These are phyloP conservation scores for Trametes versicolor DNA, from an alignment of 1,284 basidiomycete species.

Conservation along the genomic window DNA sequence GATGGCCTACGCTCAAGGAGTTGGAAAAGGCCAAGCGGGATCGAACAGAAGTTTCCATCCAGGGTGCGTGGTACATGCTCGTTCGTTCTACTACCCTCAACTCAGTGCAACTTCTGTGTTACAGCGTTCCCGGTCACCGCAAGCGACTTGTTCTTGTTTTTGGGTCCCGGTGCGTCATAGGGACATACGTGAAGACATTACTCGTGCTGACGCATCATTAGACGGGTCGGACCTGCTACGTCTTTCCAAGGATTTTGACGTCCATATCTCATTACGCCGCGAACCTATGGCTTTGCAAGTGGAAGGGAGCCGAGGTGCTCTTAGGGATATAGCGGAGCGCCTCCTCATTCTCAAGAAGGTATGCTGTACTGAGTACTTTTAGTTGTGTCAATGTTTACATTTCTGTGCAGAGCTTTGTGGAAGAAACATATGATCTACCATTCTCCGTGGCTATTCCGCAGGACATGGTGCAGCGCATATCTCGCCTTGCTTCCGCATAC, in stretches of 20 bases:
- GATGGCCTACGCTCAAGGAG: conserved; percentile 68
- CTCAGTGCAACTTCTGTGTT: not conserved
- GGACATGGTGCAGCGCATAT: conserved; percentile 67
- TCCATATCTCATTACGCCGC: conserved; percentile 66
- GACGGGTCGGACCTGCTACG: conserved; percentile 72
- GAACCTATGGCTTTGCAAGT: conserved; percentile 66
- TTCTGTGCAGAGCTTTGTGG: conserved; percentile 57
- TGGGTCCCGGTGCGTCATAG: conserved; percentile 68
- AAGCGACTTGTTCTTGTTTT: conserved; percentile 71
- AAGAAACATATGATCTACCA: conserved; percentile 61
- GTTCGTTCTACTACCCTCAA: not conserved
- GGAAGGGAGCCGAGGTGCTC: conserved; percentile 61
- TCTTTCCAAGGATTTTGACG: conserved; percentile 65
- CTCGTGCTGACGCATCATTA: conserved; percentile 39
- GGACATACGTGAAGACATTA: conserved; percentile 13
- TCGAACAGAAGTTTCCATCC: conserved; percentile 57
- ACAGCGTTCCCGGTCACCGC: conserved; percentile 66
- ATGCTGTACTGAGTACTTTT: conserved; percentile 4
- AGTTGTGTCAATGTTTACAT: not conserved
- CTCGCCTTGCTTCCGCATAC: conserved; percentile 71
- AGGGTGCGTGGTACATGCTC: conserved; percentile 51
- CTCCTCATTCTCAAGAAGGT: conserved; percentile 63
- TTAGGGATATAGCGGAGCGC: conserved; percentile 55
- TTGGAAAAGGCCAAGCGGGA: conserved; percentile 61
- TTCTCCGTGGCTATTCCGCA: conserved; percentile 49